Percentiles rank a stretch among this genome's conserved stretches.
Conservation (phyloP, 2,329 filamentous ascomycete genomes). For the Colletotrichum sansevieriae region DNA sequence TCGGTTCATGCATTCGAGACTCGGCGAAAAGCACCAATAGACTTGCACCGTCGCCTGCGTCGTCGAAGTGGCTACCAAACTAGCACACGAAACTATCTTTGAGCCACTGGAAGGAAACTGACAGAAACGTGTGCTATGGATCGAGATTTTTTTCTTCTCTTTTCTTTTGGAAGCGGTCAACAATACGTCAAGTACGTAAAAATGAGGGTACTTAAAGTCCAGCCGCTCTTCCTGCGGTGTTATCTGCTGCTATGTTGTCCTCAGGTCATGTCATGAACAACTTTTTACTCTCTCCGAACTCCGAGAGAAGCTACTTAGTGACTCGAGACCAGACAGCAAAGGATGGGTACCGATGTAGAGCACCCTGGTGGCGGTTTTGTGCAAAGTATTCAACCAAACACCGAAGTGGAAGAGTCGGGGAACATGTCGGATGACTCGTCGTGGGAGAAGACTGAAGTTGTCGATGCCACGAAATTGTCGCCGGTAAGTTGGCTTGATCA, state of each 20-base stretch:
- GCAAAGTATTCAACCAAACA: background rate
- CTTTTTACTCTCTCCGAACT: background rate
- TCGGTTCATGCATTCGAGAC: background rate
- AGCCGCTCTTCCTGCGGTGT: background rate
- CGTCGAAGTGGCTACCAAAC: constrained; percentile 13
- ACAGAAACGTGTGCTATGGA: background rate
- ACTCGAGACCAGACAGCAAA: background rate
- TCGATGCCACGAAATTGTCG: constrained; percentile 50
- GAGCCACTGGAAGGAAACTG: constrained; percentile 12
- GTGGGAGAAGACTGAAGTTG: constrained; percentile 9
- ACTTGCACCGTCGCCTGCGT: constrained; percentile 11
- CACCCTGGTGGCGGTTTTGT: background rate
- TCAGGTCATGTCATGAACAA: background rate
- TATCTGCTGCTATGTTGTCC: background rate
- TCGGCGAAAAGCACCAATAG: constrained; percentile 21
- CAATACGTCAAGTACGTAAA: background rate
- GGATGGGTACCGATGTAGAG: constrained; percentile 10
- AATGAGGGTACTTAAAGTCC: constrained; percentile 7
- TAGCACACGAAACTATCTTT: constrained; percentile 6
- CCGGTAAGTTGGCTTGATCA: constrained; percentile 41
- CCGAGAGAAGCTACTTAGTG: background rate
- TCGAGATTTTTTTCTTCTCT: background rate
- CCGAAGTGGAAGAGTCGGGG: constrained; percentile 31
- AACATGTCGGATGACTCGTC: constrained; percentile 41
- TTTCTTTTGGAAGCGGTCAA: background rate